Percentiles rank a stretch among this genome's conserved stretches.
Evolutionary conservation across 2,329 filamentous ascomycete species (phyloP).

Genomic region (Cladorrhinum sp.): DNA sequence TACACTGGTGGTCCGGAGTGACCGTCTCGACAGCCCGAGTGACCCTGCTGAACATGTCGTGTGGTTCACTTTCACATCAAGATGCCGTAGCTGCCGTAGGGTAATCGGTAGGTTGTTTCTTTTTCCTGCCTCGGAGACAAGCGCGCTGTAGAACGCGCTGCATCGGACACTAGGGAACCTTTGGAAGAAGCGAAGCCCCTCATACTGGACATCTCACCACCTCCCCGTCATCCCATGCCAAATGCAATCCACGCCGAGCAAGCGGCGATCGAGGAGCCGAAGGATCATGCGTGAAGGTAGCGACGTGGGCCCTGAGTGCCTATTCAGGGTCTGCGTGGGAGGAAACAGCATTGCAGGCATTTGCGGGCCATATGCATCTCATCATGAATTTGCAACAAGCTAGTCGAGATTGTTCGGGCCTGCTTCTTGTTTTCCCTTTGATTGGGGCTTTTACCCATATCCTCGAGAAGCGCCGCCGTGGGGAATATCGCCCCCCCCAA

Average conservation of each 20-base stretch:
- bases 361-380: slow-evolving; percentile 18
- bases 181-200: slow-evolving; percentile 6
- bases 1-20: slow-evolving; percentile 13
- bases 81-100: too few relatives aligned
- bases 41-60: neutral
- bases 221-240: neutral
- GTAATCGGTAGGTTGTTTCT: neutral
- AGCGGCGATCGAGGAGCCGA: neutral
- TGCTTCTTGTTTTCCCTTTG: slow-evolving; percentile 25
- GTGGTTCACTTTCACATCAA: neutral
- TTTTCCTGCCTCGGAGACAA: slow-evolving; percentile 9
- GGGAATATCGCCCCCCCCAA: slow-evolving; percentile 8
- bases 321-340: neutral
- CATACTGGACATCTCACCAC: neutral
- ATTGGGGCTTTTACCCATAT: slow-evolving; percentile 28
- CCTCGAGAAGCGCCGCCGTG: slow-evolving; percentile 26
- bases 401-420: slow-evolving; percentile 25
- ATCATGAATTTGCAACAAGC: slow-evolving; percentile 20
- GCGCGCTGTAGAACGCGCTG: slow-evolving; percentile 12
- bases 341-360: neutral
- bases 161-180: slow-evolving; percentile 7
- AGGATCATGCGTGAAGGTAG: neutral
- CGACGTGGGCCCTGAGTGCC: neutral
- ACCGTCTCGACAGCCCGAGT: slow-evolving; percentile 6
- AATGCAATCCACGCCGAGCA: neutral